phyloP scores from a whole-genome alignment of 1,284 basidiomycete species.

The Trametes pubescens region DNA sequence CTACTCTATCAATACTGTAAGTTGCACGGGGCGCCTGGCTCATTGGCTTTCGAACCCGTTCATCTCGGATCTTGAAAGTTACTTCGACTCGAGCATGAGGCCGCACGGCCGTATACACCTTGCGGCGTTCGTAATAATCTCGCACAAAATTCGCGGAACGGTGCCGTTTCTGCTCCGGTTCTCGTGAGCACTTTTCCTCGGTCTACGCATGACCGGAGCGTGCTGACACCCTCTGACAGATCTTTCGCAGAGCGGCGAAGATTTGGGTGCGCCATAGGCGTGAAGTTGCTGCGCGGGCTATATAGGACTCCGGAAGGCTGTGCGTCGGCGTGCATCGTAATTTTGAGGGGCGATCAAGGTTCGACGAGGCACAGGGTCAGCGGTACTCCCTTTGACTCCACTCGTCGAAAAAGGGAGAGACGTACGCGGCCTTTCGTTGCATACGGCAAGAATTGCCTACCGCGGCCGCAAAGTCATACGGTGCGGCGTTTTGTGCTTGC shows the following conservation, averaged over 20 bases:
- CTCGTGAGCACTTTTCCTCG: neutral
- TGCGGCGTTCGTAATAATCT: neutral
- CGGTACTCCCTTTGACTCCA: neutral
- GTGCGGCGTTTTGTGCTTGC: neutral
- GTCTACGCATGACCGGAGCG: neutral
- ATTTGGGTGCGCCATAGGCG: neutral
- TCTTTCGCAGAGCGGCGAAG: neutral
- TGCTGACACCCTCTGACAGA: neutral
- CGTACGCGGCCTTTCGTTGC: neutral
- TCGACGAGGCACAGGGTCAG: neutral
- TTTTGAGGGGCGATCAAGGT: neutral
- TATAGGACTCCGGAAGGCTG: slow-evolving; percentile 20
- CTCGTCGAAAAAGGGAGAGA: neutral
- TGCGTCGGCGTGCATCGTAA: slow-evolving; percentile 10
- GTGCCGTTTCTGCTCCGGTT: slow-evolving; percentile 2
- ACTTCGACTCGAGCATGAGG: slow-evolving; percentile 1
- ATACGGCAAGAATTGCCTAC: neutral
- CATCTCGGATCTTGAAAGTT: neutral
- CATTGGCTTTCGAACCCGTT: neutral
- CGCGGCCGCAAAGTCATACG: neutral
- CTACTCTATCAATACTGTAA: neutral
- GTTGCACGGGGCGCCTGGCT: neutral
- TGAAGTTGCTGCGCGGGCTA: slow-evolving; percentile 2
- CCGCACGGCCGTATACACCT: no score
- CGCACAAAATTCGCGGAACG: neutral